Percentiles rank a stretch among this genome's conserved stretches.
phyloP scores from a whole-genome alignment of 306 rosid species.

The Gastrolobium bilobum region DNA sequence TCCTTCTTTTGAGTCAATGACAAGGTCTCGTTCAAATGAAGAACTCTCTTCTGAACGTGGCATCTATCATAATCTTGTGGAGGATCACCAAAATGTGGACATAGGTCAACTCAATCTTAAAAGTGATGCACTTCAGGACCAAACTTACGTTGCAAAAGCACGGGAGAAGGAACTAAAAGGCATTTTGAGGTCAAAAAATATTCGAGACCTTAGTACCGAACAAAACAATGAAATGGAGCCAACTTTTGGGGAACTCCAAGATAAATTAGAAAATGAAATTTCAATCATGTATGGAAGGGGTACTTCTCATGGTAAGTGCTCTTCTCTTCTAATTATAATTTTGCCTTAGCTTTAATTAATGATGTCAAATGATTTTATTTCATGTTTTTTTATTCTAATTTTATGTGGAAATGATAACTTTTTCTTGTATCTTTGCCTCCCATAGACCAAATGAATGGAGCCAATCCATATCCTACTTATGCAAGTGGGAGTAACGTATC shows the following conservation, averaged over 20 bases:
- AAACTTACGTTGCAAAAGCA: background rate
- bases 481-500: background rate
- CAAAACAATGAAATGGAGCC: background rate
- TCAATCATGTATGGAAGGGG: background rate
- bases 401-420: background rate
- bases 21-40: background rate
- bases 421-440: background rate
- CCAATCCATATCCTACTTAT: background rate
- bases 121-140: background rate
- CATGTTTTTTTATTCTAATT: background rate
- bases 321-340: background rate
- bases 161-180: background rate
- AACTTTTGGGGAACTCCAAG: background rate
- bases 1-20: background rate
- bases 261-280: background rate
- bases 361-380: background rate
- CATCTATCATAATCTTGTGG: background rate
- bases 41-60: background rate
- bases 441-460: background rate
- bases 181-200: background rate
- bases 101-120: background rate
- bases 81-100: background rate
- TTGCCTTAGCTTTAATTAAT: background rate
- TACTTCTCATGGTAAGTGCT: constrained; percentile 3
- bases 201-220: background rate